Percentiles rank a stretch among this genome's conserved stretches.
phyloP scores from a whole-genome alignment of 768 basidiomycete genomes.

The Lactifluus pinguis region DNA sequence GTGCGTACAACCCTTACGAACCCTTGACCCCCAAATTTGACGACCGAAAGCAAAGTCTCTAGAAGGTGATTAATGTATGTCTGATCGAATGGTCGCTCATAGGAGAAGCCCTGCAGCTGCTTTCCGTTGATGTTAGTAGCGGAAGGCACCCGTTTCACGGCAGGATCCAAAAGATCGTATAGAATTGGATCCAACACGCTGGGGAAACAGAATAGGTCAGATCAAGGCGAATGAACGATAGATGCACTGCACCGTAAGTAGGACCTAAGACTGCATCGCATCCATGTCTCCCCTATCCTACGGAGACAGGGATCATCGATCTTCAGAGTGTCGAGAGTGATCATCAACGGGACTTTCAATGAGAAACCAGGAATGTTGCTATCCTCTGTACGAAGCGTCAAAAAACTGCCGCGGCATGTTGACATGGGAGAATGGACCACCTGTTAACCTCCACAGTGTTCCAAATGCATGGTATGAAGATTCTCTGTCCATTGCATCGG shows the following conservation, averaged over 20 bases:
- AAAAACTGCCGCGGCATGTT: neutral
- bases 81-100: conserved; percentile 73
- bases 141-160: conserved; percentile 44
- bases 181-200: conserved; percentile 90
- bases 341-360: conserved; percentile 81
- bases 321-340: conserved; percentile 74
- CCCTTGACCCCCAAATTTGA: conserved; percentile 84
- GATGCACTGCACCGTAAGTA: conserved; percentile 61
- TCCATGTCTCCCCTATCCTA: conserved; percentile 90
- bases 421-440: conserved; percentile 32
- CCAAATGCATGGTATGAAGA: conserved; percentile 84
- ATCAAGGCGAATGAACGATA: neutral
- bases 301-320: conserved; percentile 65
- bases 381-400: conserved; percentile 51
- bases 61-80: conserved; percentile 62
- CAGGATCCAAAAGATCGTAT: conserved; percentile 64
- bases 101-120: conserved; percentile 57
- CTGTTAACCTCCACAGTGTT: conserved; percentile 82
- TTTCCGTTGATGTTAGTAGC: conserved; percentile 49
- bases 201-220: conserved; percentile 6
- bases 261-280: conserved; percentile 87
- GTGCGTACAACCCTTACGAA: conserved; percentile 68
- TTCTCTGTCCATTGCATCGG: conserved; percentile 36
- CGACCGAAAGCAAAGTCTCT: conserved; percentile 66
- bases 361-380: conserved; percentile 68